A percentile compares a stretch with the other conserved stretches of the same genome.
Conservation (phyloP, 768 basidiomycete species). For the Lenzites betulinus region DNA sequence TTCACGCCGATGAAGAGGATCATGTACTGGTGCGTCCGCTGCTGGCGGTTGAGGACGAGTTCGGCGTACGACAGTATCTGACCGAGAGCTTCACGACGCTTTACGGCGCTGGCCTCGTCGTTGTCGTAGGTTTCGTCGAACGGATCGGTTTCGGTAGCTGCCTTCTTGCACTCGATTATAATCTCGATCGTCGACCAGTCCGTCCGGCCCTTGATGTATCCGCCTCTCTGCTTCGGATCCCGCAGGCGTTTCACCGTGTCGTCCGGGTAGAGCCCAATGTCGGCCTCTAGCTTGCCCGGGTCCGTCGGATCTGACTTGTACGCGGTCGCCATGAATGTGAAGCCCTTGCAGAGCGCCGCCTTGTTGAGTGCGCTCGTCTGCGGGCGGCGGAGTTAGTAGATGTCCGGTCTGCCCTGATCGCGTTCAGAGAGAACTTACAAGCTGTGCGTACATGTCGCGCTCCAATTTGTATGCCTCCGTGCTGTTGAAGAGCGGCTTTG, state of each 20-base stretch:
- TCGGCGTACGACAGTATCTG: slow-evolving; percentile 8
- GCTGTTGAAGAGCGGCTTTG: no score
- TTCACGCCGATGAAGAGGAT: not conserved
- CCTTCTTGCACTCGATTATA: not conserved
- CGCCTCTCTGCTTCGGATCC: not conserved
- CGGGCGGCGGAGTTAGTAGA: not conserved
- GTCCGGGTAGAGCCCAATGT: not conserved
- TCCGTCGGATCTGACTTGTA: not conserved
- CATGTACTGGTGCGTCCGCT: not conserved
- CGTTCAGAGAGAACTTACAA: no score
- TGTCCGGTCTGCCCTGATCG: no score
- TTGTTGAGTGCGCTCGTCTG: not conserved
- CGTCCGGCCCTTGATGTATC: not conserved
- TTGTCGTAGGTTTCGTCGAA: not conserved
- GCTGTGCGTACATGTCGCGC: no score
- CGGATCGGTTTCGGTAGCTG: not conserved
- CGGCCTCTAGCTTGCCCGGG: not conserved
- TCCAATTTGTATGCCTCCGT: no score
- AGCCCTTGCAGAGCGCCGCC: not conserved
- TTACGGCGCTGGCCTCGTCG: not conserved
- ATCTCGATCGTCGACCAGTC: not conserved
- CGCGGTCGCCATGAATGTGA: not conserved
- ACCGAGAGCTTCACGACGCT: not conserved
- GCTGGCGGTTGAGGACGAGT: not conserved
- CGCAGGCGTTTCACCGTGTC: no score